phyloP scores from a whole-genome alignment of 78 protist genomes.

The Mastigamoeba balamuthi region DNA sequence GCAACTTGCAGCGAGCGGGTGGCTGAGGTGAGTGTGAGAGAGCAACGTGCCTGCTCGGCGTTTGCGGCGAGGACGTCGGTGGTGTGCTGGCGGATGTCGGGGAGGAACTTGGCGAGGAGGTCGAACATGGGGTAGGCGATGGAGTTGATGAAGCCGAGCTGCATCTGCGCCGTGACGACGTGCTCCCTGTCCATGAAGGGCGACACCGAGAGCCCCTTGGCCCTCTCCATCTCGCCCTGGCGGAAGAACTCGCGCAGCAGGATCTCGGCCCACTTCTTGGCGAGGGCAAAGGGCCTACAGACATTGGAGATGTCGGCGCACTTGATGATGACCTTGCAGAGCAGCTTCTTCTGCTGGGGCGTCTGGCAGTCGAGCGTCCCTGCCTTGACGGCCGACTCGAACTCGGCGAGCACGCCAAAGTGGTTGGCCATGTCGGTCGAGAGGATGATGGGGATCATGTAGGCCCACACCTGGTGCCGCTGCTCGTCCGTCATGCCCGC shows the following conservation, averaged over 20 bases:
- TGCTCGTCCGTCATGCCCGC: background rate
- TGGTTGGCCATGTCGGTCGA: constrained; percentile 13
- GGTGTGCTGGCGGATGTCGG: no score
- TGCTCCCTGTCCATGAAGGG: constrained; percentile 1
- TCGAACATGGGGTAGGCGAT: background rate
- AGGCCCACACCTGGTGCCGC: background rate
- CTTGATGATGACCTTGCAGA: background rate
- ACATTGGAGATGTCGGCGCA: constrained; percentile 11
- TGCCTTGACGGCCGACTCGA: background rate
- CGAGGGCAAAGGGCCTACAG: constrained; percentile 1
- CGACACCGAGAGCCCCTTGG: background rate
- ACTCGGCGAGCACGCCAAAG: background rate
- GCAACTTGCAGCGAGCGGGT: no score
- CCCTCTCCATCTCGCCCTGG: constrained; percentile 5
- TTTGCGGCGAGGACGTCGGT: no score
- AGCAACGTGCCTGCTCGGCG: no score
- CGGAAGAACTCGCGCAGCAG: background rate
- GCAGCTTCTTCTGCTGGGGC: background rate
- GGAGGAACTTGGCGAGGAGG: background rate
- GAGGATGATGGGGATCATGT: constrained; percentile 1
- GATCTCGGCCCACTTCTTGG: constrained; percentile 16
- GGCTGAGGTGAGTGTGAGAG: no score
- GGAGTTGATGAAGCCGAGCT: background rate
- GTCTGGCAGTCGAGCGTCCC: background rate
- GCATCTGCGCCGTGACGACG: constrained; percentile 1